Base-by-base conservation (phyloP, 225 moss, liverwort and hornwort species). In the Pleurozium schreberi region DNA sequence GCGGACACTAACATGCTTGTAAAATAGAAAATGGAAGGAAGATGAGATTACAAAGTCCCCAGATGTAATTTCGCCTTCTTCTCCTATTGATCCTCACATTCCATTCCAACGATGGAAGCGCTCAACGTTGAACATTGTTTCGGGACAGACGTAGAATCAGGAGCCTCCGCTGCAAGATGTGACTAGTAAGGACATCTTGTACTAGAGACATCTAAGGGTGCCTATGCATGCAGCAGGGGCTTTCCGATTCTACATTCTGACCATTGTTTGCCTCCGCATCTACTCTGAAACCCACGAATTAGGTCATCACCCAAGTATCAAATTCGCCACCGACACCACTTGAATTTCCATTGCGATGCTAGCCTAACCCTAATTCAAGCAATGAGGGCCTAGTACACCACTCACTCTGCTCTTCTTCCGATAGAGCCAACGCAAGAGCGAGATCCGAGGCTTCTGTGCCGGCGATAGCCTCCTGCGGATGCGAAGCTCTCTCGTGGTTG, bases 341-440 rank as follows among this genome's bases (percentile, higher is more conserved):
- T 31, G 70, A 71, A 49, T 61, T 71, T 70, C 42, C 34, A 76
- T 52, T 50, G 34, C 88, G 52, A 42, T 49, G 40, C 47, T 49
- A 42, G 82, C 36, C 17, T 18, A 90, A 84, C 88, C 90, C 92
- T 92, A 90, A 88, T 59, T 83, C 83, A 58, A 53, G 69, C n/a
- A 23, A 36, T 12, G 4, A 74, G 60, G 60, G 27, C 60, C 74
- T 27, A 28, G 49, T 50, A 75, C n/a, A 84, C 64, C 61, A 89
- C 92, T 92, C 85, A 94, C 94, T 89, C 28, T 91, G 52, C n/a
- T 94, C 94, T 81, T 94, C 91, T 75, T 95, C 93, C 17, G 88
- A 87, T 6, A 95, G 86, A 38, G 93, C 87, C 75, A 93, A 59
- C 7, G 93, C 94, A 40, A 95, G 84, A 84, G 94, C 94, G 85